Evolutionary conservation across 371 early-diverging fungal species (phyloP), one percentile per base, ranked within the genome.

Genomic region (Apophysomyces sp.): DNA sequence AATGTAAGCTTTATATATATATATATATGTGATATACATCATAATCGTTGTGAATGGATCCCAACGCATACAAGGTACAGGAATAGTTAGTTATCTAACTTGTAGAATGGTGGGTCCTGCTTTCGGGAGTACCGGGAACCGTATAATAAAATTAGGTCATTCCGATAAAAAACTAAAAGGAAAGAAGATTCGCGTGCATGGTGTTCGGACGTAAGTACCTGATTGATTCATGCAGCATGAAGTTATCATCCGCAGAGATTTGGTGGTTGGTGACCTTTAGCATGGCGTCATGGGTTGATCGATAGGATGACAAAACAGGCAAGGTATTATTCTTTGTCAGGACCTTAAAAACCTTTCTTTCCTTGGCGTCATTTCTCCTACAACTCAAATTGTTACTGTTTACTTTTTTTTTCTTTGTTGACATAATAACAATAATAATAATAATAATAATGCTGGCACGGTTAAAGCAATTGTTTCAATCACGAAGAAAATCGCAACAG

Each of bases 231-330:
- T 44, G 49, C 49, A 21, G 21, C 21, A 16, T 44, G 49, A 44
- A 44, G 49, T 21, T 44, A 44, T 44, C 49, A 44, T 21, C 11
- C 21, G 49, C 24, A 41, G 41, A 41, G 41, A 41, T 16, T 18
- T 44, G 9, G 49, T 44, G 49, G 49, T 44, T 3, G 49, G 9
- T 44, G 49, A 44, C 49, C 49, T 4, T 26, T 44, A 21, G 21
- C 49, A 44, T 44, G 49, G 49, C 49, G 49, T 44, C 49, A 44
- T 44, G 49, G 49, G 49, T 44, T 44, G 49, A 44, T 44, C 49
- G 49, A 44, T 44, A 44, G 21, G 24, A 21, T 21, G 24, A 44
- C 49, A 21, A 44, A 44, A 11, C 34, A 44, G 49, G n/a, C 21
- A 16, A 18, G 9, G n/a, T 44, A 2, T 44, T 44, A 18, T 44